Evolutionary conservation across 2,329 filamentous ascomycete species (phyloP).

Genomic region (Colletotrichum neosansevieriae): DNA sequence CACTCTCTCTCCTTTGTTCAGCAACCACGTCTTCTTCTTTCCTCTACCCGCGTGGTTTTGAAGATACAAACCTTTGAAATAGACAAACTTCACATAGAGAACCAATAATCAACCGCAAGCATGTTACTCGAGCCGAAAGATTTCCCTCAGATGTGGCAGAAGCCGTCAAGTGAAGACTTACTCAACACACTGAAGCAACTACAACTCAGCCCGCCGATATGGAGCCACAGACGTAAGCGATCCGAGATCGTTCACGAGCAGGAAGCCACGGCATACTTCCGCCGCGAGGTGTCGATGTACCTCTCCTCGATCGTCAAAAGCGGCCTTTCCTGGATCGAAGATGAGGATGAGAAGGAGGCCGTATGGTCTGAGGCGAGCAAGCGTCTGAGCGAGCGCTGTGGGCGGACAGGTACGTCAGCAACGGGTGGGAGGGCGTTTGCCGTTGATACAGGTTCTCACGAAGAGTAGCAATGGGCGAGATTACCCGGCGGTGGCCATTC

Average conservation of each 20-base stretch:
- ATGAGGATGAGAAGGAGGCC: conserved; percentile 73
- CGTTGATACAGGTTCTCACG: not conserved
- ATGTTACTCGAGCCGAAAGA: conserved; percentile 62
- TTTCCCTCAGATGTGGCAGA: conserved; percentile 85
- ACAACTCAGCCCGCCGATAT: conserved; percentile 74
- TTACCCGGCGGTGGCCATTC: conserved; percentile 68
- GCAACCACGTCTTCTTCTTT: not conserved
- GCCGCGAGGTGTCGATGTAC: conserved; percentile 71
- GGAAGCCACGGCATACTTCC: conserved; percentile 56
- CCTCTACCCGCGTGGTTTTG: too few species aligned
- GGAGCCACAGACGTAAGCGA: conserved; percentile 64
- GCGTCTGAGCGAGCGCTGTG: conserved; percentile 87
- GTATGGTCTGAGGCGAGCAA: conserved; percentile 85
- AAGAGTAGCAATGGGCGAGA: conserved; percentile 66
- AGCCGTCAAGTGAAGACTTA: conserved; percentile 74
- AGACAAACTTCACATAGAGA: conserved; percentile 30
- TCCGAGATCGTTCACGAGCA: conserved; percentile 57
- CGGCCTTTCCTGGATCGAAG: conserved; percentile 74
- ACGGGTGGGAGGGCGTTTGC: not conserved
- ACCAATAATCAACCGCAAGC: conserved; percentile 27
- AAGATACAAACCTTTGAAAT: not conserved
- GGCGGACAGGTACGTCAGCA: conserved; percentile 70
- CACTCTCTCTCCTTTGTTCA: conserved; percentile 10
- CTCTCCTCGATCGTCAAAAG: conserved; percentile 77
- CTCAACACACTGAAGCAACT: conserved; percentile 75